These are phyloP conservation scores for Raphanus raphanistrum DNA, from an alignment of 345 rosid genomes.

Conservation along the genomic window DNA sequence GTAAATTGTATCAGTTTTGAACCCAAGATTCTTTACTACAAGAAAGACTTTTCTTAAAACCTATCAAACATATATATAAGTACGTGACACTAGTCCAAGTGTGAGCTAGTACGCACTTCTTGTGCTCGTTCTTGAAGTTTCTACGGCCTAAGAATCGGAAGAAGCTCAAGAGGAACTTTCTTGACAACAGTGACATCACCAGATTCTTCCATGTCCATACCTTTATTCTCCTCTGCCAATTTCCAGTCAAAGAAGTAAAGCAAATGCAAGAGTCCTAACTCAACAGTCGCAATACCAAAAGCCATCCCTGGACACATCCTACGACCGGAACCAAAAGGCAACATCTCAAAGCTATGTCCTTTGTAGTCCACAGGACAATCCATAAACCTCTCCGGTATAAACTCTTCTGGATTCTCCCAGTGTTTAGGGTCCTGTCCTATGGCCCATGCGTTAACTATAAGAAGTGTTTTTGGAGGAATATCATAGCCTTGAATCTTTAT, in stretches of 20 bases:
- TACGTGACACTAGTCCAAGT: background rate
- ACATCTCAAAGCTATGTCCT: conserved; percentile 20
- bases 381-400: conserved; percentile 22
- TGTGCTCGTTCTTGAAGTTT: background rate
- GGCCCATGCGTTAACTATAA: conserved; percentile 2
- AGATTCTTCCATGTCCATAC: conserved; percentile 21
- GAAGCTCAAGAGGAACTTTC: conserved; percentile 22
- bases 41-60: background rate
- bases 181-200: background rate
- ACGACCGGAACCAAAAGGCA: conserved; percentile 30
- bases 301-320: conserved; percentile 32
- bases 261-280: conserved; percentile 25
- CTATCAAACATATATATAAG: background rate
- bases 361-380: conserved; percentile 13
- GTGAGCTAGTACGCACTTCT: background rate
- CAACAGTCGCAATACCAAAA: conserved; percentile 16
- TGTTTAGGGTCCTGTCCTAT: background rate
- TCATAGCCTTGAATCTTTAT: conserved; percentile 26
- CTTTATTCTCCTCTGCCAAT: background rate
- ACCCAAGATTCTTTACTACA: background rate
- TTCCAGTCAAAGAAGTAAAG: conserved; percentile 29
- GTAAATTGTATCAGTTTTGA: background rate
- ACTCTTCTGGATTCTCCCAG: conserved; percentile 17
- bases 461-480: background rate
- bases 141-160: background rate